Conservation (phyloP, 129 eudicot species). For the Flaveria ramosissima region DNA sequence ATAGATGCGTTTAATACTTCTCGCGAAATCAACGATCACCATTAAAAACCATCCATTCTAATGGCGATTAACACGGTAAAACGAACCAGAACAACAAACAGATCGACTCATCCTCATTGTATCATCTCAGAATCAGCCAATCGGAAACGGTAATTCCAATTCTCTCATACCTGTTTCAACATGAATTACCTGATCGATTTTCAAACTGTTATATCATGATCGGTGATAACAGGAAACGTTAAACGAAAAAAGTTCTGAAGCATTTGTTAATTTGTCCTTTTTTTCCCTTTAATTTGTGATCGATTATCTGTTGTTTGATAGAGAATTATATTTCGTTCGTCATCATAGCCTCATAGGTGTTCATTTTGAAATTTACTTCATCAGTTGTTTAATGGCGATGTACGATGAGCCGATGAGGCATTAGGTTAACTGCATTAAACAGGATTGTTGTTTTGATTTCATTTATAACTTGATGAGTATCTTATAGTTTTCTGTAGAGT, state of each 20-base stretch:
- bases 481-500: background rate
- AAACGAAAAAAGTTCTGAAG: too few relatives aligned
- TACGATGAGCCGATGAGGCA: background rate
- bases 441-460: slow-evolving; percentile 13
- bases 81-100: slow-evolving; percentile 24
- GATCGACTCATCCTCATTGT: slow-evolving; percentile 24
- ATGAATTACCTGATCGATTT: slow-evolving; percentile 1
- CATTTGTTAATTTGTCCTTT: background rate
- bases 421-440: background rate
- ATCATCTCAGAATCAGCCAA: slow-evolving; percentile 22
- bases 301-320: background rate
- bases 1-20: slow-evolving; percentile 27
- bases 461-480: background rate
- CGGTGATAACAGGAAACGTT: too few relatives aligned
- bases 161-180: slow-evolving; percentile 9
- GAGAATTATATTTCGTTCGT: background rate
- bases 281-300: background rate
- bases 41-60: slow-evolving; percentile 28
- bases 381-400: background rate
- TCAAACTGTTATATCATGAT: background rate
- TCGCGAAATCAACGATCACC: slow-evolving; percentile 45
- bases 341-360: too few relatives aligned
- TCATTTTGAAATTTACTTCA: too few relatives aligned
- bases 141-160: slow-evolving; percentile 21
- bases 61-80: slow-evolving; percentile 39